A percentile compares a stretch with the other conserved stretches of the same genome.
phyloP scores from a whole-genome alignment of 2,329 filamentous ascomycete species.

The Diaporthe citriasiana region DNA sequence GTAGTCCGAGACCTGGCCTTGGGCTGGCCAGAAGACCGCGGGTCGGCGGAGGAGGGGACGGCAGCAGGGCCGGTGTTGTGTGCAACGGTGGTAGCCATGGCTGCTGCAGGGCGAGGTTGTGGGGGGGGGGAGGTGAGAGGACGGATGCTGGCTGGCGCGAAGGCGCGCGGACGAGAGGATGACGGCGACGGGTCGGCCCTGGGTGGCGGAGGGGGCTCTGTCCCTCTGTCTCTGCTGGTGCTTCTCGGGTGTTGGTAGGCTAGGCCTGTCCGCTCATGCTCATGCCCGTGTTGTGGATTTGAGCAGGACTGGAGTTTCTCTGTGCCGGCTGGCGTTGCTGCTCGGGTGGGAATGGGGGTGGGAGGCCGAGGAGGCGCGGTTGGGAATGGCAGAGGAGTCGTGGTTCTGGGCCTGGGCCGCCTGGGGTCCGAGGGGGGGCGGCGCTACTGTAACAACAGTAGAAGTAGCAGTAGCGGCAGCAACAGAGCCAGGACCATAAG shows the following conservation, averaged over 20 bases:
- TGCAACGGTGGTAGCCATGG: conserved; percentile 51
- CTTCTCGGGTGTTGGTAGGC: conserved; percentile 73
- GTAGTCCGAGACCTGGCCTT: conserved; percentile 78
- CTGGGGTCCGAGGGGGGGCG: conserved; percentile 12
- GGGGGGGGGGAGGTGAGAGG: conserved; percentile 52
- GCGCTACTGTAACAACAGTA: conserved; percentile 1
- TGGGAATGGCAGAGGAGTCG: conserved; percentile 38
- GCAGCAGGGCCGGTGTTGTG: conserved; percentile 68
- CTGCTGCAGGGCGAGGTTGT: conserved; percentile 46
- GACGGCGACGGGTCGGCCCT: conserved; percentile 70
- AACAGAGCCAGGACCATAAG: conserved; percentile 47
- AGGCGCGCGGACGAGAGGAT: conserved; percentile 62
- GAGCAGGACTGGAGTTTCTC: conserved; percentile 56
- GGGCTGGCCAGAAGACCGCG: conserved; percentile 61
- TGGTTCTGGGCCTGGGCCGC: conserved; percentile 31
- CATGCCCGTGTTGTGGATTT: conserved; percentile 76
- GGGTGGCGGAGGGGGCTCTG: conserved; percentile 49
- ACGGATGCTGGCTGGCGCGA: conserved; percentile 64
- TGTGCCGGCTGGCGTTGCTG: conserved; percentile 50
- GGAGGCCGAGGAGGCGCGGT: conserved; percentile 46
- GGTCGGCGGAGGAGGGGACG: conserved; percentile 63
- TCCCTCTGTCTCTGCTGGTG: conserved; percentile 74
- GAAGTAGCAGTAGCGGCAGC: conserved; percentile 13
- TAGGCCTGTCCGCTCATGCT: conserved; percentile 81
- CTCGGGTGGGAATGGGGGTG: conserved; percentile 48